A percentile compares a stretch with the other conserved stretches of the same genome.
Conservation (phyloP, 139 green algal species). For the Dunaliella sp. region DNA sequence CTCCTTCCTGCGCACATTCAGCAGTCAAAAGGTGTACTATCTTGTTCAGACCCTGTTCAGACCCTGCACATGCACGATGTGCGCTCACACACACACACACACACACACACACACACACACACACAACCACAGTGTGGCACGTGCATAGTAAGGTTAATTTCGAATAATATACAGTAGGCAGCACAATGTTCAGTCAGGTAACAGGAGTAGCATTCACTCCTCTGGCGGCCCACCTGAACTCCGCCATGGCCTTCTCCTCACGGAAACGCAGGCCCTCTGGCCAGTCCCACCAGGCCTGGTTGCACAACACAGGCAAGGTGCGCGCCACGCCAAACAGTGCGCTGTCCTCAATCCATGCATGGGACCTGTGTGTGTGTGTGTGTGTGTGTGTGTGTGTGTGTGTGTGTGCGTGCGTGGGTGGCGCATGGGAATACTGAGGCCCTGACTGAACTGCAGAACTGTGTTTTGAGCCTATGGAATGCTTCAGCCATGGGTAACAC, state of each 20-base stretch:
- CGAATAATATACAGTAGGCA: too few species aligned
- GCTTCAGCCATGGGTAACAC: too few species aligned
- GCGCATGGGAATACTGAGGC: too few species aligned
- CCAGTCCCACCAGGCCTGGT: conserved; percentile 93
- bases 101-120: neutral
- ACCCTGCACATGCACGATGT: conserved; percentile 37
- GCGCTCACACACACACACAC: too few species aligned
- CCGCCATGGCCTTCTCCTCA: conserved; percentile 30
- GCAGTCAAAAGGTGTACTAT: too few species aligned
- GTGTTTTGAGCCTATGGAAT: too few species aligned
- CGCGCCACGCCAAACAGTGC: conserved; percentile 82
- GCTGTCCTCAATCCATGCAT: conserved; percentile 88
- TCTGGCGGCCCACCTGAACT: conserved; percentile 32
- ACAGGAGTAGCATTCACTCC: too few species aligned
- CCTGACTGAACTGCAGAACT: neutral
- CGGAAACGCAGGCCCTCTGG: conserved; percentile 59
- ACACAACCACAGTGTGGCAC: too few species aligned
- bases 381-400: conserved; percentile 6
- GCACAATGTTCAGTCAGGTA: too few species aligned
- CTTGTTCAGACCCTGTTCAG: conserved; percentile 33
- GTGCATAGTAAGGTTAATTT: too few species aligned
- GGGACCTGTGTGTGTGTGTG: conserved; percentile 28
- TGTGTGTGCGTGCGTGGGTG: too few species aligned
- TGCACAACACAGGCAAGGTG: conserved; percentile 41
- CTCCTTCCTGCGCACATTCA: conserved; percentile 39